Evolutionary conservation across 1,284 basidiomycete species (phyloP), one percentile per base, ranked within the genome.

Genomic region (Tranzscheliella williamsii): DNA sequence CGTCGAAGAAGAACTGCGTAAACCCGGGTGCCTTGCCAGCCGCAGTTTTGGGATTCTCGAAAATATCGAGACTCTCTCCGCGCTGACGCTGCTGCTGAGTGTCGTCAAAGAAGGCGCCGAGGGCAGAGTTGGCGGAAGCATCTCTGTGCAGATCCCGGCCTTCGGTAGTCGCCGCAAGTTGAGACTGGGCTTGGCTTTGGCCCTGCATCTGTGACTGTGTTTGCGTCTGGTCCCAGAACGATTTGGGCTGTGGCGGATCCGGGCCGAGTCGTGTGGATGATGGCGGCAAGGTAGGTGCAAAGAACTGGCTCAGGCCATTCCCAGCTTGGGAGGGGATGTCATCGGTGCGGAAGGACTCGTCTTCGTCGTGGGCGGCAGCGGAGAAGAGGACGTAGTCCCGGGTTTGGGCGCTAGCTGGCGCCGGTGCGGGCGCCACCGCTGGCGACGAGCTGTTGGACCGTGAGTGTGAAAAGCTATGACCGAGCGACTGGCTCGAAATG

Each of bases 101-200:
- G n/a, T 55, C 60, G 21, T 67, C 49, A 43, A 74, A 74, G 52
- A 74, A 74, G 27, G 72, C 70, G 11, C 68, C 72, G 8, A 74
- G 64, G 2, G 69, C 70, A 7, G 66, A 67, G 20, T 55, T 55
- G 32, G 53, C 61, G 4, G 70, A 69, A 2, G 24, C 42, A 11
- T 51, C 47, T 20, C 52, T 47, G 12, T 37, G 34, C n/a, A 62
- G 34, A 3, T 24, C 15, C 23, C 47, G 42, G 11, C 27, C 15
- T 5, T 20, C 38, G 3, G 30, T 17, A 24, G 27, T 35, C 29
- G 56, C 30, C 24, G 22, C 44, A 36, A 51, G 24, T 23, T 55
- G 57, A 51, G 58, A 22, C 38, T 61, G 27, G 42, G 50, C 8
- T n/a, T n/a, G n/a, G n/a, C n/a, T n/a, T n/a, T n/a, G n/a, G n/a